Conservation (phyloP, 164 flowering plant species). For the Chimonanthus praecox region DNA sequence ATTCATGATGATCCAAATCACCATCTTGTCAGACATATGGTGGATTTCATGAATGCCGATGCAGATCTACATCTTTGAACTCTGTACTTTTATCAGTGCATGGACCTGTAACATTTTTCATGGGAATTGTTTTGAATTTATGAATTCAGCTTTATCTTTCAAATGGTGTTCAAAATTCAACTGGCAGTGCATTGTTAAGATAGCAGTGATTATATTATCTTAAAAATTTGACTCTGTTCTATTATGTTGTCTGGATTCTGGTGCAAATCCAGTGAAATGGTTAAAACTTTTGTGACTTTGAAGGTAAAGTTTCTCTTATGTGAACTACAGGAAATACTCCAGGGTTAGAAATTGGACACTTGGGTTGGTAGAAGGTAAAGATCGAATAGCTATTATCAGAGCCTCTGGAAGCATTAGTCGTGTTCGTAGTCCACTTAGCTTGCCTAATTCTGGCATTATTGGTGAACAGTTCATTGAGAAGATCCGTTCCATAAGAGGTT, state of each 20-base stretch:
- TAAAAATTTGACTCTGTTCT: background rate
- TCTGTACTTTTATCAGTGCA: too few relatives aligned
- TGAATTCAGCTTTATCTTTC: background rate
- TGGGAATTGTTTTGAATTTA: background rate
- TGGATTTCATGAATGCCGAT: too few relatives aligned
- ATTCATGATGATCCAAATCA: too few relatives aligned
- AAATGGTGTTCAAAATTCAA: background rate
- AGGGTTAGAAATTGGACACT: constrained; percentile 81
- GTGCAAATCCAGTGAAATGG: background rate
- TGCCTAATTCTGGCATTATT: constrained; percentile 54
- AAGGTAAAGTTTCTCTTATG: constrained; percentile 1
- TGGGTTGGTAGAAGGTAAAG: constrained; percentile 71
- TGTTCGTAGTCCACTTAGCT: constrained; percentile 54
- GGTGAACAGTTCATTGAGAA: constrained; percentile 74
- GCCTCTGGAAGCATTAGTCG: constrained; percentile 93
- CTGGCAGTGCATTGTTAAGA: background rate
- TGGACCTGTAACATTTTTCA: background rate
- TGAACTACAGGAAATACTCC: constrained; percentile 62
- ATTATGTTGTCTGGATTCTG: background rate
- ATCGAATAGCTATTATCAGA: constrained; percentile 78
- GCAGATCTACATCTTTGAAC: too few relatives aligned
- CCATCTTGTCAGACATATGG: too few relatives aligned
- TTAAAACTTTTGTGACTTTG: background rate
- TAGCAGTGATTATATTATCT: background rate
- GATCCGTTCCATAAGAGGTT: constrained; percentile 55